Evolutionary conservation across 75 land plant genomes (phyloP).

Genomic region (Pinus albicaulis): DNA sequence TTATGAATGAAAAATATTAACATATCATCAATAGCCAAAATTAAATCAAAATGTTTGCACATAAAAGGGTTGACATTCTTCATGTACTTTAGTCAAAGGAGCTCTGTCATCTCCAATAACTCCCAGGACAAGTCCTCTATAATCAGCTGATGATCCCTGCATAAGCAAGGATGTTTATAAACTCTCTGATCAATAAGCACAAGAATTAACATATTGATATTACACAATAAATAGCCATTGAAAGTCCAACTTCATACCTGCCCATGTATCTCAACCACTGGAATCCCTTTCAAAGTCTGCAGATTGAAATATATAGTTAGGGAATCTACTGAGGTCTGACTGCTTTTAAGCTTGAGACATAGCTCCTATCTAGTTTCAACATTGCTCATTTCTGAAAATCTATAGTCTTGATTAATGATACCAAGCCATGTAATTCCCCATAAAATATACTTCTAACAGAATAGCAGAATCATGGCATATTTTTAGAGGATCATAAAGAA

Average conservation of each 20-base stretch:
- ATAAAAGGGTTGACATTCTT: not conserved
- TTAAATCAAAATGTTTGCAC: not conserved
- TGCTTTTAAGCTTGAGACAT: not conserved
- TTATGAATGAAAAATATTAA: not conserved
- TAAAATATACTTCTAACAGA: not conserved
- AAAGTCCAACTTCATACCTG: slow-evolving; percentile 23
- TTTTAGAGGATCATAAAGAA: not conserved
- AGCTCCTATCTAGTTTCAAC: not conserved
- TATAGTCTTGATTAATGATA: not conserved
- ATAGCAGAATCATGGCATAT: not conserved
- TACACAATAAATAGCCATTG: not conserved
- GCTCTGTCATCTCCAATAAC: slow-evolving; percentile 37
- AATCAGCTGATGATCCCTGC: slow-evolving; percentile 26
- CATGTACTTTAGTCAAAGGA: slow-evolving; percentile 29
- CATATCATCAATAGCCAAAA: not conserved
- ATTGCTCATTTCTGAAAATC: not conserved
- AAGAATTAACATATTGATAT: not conserved
- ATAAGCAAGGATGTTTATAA: slow-evolving; percentile 2
- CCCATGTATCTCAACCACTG: slow-evolving; percentile 51
- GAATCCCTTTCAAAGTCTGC: slow-evolving; percentile 41
- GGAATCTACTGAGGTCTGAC: not conserved
- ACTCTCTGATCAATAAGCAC: not conserved
- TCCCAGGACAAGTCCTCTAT: slow-evolving; percentile 40
- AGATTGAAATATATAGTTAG: not conserved
- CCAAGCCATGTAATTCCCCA: not conserved